phyloP scores from a whole-genome alignment of 2,329 filamentous ascomycete species.

The Sarocladium strictum region DNA sequence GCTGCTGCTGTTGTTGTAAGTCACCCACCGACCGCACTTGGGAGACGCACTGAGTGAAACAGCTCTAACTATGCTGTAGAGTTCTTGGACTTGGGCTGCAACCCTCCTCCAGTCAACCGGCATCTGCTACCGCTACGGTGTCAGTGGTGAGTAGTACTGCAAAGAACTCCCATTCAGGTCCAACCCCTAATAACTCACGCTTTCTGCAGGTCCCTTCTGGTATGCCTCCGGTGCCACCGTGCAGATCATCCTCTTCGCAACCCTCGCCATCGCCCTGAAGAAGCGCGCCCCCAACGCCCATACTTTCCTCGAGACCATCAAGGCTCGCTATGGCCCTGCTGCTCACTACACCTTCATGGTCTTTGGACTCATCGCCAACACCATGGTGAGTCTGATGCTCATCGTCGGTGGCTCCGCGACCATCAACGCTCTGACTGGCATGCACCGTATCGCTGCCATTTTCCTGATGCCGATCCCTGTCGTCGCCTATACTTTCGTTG shows the following conservation, averaged over 20 bases:
- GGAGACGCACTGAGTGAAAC: background rate
- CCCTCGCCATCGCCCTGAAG: constrained; percentile 85
- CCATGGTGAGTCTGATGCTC: constrained; percentile 83
- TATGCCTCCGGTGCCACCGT: constrained; percentile 70
- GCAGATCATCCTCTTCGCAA: constrained; percentile 85
- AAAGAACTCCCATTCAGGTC: no score
- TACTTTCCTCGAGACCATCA: constrained; percentile 76
- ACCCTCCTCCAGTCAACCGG: constrained; percentile 72
- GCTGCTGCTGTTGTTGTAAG: constrained; percentile 71
- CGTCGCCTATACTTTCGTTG: constrained; percentile 69
- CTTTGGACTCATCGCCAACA: constrained; percentile 79
- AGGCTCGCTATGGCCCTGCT: constrained; percentile 65
- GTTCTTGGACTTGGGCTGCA: constrained; percentile 89
- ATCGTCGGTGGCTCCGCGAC: constrained; percentile 71
- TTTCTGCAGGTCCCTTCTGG: constrained; percentile 40
- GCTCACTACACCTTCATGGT: constrained; percentile 76
- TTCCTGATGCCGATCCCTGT: constrained; percentile 79
- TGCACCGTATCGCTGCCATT: constrained; percentile 68
- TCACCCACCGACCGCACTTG: background rate
- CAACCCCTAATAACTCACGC: background rate
- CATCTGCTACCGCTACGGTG: constrained; percentile 77
- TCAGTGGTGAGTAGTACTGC: constrained; percentile 28
- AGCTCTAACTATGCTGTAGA: background rate
- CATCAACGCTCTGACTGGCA: constrained; percentile 36
- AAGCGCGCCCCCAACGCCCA: constrained; percentile 82